Percentiles rank a stretch among this genome's conserved stretches.
Evolutionary conservation across 257 asterid species (phyloP).

Genomic region (Paulownia fortunei): DNA sequence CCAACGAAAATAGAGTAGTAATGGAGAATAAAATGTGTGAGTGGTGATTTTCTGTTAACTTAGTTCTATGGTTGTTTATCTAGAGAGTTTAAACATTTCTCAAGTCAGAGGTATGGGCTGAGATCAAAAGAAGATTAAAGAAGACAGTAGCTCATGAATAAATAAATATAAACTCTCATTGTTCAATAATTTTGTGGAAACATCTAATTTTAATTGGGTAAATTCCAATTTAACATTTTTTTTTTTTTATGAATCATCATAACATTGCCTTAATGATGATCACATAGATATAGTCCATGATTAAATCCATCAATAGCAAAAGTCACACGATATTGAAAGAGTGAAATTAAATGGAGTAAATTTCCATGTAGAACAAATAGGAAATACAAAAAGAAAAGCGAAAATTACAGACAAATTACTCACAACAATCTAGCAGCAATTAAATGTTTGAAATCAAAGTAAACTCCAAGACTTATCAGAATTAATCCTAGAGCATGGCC

Average conservation of each 20-base stretch:
- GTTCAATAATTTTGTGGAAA: not conserved
- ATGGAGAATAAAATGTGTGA: no score
- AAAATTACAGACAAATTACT: not conserved
- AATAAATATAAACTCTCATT: not conserved
- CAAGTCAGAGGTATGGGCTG: no score
- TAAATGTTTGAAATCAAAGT: not conserved
- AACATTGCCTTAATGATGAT: not conserved
- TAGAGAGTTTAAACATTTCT: no score
- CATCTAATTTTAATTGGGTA: not conserved
- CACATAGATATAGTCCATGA: not conserved
- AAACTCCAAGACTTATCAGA: not conserved
- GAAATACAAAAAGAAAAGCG: not conserved
- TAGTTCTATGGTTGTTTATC: no score
- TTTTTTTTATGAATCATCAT: not conserved
- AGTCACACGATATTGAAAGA: not conserved
- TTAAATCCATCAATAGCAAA: not conserved
- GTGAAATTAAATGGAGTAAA: not conserved
- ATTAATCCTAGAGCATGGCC: conserved; percentile 54
- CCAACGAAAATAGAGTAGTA: no score
- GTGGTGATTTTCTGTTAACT: no score
- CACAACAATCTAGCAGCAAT: not conserved
- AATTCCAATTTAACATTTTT: not conserved
- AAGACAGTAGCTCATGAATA: not conserved
- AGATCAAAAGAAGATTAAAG: no score
- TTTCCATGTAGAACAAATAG: conserved; percentile 1